These are phyloP conservation scores for Debaryomyces hansenii DNA, from an alignment of 805 yeast species.

Conservation along the genomic window DNA sequence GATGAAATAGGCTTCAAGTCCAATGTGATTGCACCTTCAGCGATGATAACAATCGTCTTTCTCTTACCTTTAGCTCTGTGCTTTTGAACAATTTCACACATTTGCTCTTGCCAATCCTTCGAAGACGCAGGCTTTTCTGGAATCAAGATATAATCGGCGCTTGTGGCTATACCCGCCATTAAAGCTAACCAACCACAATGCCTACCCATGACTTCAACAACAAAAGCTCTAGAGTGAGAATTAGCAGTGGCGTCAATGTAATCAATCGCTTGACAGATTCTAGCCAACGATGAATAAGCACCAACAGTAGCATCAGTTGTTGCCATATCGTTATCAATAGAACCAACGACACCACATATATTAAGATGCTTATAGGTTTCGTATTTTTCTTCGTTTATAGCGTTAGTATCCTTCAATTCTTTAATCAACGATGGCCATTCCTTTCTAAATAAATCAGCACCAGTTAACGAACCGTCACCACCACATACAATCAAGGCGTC, in stretches of 20 bases:
- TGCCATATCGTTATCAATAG: constrained; percentile 98
- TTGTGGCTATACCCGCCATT: constrained; percentile 96
- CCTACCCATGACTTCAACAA: constrained; percentile 98
- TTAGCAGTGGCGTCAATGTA: constrained; percentile 97
- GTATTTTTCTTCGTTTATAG: constrained; percentile 58
- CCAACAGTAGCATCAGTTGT: constrained; percentile 96
- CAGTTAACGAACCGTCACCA: constrained; percentile 98
- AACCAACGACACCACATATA: constrained; percentile 93
- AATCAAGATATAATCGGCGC: constrained; percentile 91
- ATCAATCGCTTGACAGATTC: constrained; percentile 93
- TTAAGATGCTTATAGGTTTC: constrained; percentile 69
- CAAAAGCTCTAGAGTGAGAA: constrained; percentile 96
- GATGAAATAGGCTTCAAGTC: constrained; percentile 80
- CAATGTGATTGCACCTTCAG: constrained; percentile 93
- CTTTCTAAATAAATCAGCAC: constrained; percentile 89
- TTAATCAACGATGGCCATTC: constrained; percentile 91
- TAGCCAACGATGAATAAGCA: constrained; percentile 87
- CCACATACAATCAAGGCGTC: constrained; percentile 97
- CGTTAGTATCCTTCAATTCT: constrained; percentile 61
- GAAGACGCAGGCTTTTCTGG: constrained; percentile 90
- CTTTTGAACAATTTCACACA: constrained; percentile 69
- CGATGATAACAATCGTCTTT: constrained; percentile 93
- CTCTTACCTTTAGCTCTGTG: constrained; percentile 89
- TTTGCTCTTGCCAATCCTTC: constrained; percentile 75
- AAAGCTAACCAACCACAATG: constrained; percentile 99